A percentile compares a stretch with the other conserved stretches of the same genome.
phyloP scores from a whole-genome alignment of 371 early-diverging fungal species.

The Gilbertella persicaria region DNA sequence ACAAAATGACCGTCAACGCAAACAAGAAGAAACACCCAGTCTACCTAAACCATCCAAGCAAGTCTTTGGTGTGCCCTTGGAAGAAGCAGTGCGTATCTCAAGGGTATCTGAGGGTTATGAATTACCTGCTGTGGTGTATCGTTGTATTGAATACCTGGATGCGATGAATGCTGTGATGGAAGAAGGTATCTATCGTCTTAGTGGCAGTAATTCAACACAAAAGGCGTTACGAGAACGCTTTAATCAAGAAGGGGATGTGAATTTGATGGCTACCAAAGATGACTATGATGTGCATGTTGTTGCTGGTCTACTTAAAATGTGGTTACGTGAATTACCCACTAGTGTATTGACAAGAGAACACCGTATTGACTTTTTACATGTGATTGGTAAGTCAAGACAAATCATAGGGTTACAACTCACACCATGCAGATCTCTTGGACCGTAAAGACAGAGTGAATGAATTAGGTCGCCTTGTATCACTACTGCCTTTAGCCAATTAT shows the following conservation, averaged over 20 bases:
- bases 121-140: slow-evolving; percentile 77
- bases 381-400: slow-evolving; percentile 47
- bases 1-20: slow-evolving; percentile 14
- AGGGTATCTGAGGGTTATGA: slow-evolving; percentile 29
- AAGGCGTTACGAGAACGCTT: slow-evolving; percentile 64
- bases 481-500: slow-evolving; percentile 63
- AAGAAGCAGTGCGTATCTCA: slow-evolving; percentile 33
- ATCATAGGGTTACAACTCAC: background rate
- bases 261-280: slow-evolving; percentile 54
- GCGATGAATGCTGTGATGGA: slow-evolving; percentile 69
- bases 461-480: slow-evolving; percentile 57
- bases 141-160: slow-evolving; percentile 84
- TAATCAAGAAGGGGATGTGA: slow-evolving; percentile 68
- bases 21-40: slow-evolving; percentile 11
- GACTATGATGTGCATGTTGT: slow-evolving; percentile 80
- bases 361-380: slow-evolving; percentile 67
- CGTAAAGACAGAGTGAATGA: slow-evolving; percentile 62
- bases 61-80: slow-evolving; percentile 45
- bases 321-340: slow-evolving; percentile 77
- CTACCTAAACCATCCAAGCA: slow-evolving; percentile 32
- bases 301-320: slow-evolving; percentile 85
- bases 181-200: slow-evolving; percentile 82
- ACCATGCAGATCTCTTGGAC: slow-evolving; percentile 52
- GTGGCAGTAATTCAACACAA: slow-evolving; percentile 64
- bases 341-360: slow-evolving; percentile 74